Base-by-base conservation (phyloP, 2,329 filamentous ascomycete species). In the Tricladium varicosporioides region DNA sequence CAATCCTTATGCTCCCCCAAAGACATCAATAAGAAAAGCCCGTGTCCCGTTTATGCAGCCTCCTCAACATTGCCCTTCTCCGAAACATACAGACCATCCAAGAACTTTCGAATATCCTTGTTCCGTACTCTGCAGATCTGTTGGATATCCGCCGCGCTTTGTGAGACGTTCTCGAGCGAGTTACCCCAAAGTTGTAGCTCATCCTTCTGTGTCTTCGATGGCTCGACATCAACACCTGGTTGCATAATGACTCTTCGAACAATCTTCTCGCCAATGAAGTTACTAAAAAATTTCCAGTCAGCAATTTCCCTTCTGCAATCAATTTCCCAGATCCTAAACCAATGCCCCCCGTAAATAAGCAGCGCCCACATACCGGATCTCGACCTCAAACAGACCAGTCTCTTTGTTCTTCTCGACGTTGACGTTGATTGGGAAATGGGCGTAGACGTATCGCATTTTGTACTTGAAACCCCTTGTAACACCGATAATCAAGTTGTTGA, bases 31-130 rank as follows among this genome's bases (percentile, higher is more conserved):
- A 67, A 63, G 60, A 61, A 65, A 63, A 61, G 56, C 51, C 60
- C 53, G 51, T 27, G 22, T 32, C 52, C 47, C 58, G 51, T 60
- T 65, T 51, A 65, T 53, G 57, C 59, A 15, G 83, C 87, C 74
- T 91, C 88, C 70, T 84, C 82, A 73, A 99, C 87, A 88, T 97
- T 96, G 80, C 89, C 89, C 84, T 91, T 89, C 89, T 99, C 94
- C 76, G 92, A 97, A 74, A 99, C 94, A 85, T 99, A 99, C 79
- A 99, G 85, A 87, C 94, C 94, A 83, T 99, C 95, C 85, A 99
- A 87, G 89, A 99, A 99, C 91, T 97, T 97, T 83, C 95, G 92
- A 84, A 99, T 99, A 96, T 99, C 94, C 92, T 99, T 99, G 91
- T 99, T 99, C 79, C 92, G 88, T 80, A 99, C 94, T 81, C 87